Base-by-base conservation (phyloP, 169 alveolate genomes). In the Plasmodium coatneyi region DNA sequence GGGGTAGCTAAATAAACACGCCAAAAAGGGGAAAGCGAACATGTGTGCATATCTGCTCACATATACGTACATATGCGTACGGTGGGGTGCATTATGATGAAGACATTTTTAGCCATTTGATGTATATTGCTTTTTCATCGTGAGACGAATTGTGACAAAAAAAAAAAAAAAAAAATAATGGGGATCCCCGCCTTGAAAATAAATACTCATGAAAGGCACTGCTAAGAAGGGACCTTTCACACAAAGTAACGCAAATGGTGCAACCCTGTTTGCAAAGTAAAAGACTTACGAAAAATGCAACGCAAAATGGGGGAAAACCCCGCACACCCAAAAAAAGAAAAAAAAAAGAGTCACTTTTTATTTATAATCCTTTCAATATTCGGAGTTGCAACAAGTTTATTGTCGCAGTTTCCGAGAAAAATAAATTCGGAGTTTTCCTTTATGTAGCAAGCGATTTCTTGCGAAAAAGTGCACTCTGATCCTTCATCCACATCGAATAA, bases 401-500 rank as follows among this genome's bases (percentile, higher is more conserved):
- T 25, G 49, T 83, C 92, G 28, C 95, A 92, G 54, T 84, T 92
- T 30, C 95, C 95, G 72, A 92, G 72, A 30, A 92, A 92, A 66
- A 92, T 78, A 84, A 92, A 92, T 82, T 92, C 95, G 10, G 95
- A 92, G 81, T 84, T 92, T 60, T 83, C 95, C 32, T 82, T 84
- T 83, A 92, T 84, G 71, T 71, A 83, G 71, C 95, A 92, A 41
- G 90, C 95, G 30, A 92, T 80, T 41, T 92, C 95, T 92, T 92
- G 95, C 30, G 95, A 92, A 79, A 92, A 92, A 7, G 92, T 92
- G 72, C 95, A 92, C 28, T 60, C 89, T 3, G 95, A 92, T 43
- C 95, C 95, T 83, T 83, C 93, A 46, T 82, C 80, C 25, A 92
- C 80, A 80, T 92, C 95, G 79, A 92, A 92, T 16, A 84, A 12